These are phyloP conservation scores for Butyriboletus loyo DNA, from an alignment of 768 basidiomycete genomes.

Conservation along the genomic window DNA sequence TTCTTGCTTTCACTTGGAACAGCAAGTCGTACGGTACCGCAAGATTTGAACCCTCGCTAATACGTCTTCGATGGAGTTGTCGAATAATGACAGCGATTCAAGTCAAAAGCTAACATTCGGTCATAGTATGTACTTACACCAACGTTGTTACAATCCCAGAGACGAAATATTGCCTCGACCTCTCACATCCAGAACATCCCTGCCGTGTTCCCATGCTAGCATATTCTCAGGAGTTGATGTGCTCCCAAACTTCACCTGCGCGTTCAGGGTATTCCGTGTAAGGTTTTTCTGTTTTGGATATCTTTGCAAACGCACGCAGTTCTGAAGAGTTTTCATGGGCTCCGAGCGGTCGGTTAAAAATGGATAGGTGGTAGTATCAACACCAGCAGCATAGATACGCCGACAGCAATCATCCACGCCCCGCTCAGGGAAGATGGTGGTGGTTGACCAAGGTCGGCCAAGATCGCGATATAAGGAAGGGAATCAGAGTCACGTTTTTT, in stretches of 20 bases:
- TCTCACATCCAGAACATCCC: not conserved
- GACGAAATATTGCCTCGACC: not conserved
- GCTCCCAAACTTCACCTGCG: no score
- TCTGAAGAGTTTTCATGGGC: not conserved
- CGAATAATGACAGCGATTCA: no score
- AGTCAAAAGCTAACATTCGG: no score
- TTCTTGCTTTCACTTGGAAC: no score
- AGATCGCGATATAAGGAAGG: slow-evolving; percentile 12
- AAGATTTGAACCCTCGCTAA: no score
- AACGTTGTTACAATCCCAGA: not conserved
- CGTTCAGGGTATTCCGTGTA: no score
- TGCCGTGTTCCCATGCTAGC: slow-evolving; percentile 8
- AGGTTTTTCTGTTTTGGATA: not conserved
- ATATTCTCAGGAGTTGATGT: not conserved
- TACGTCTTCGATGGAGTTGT: no score
- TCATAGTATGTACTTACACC: no score
- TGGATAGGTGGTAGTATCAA: slow-evolving; percentile 2
- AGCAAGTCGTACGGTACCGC: no score
- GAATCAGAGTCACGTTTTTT: not conserved
- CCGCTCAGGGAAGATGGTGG: not conserved
- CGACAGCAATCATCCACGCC: slow-evolving; percentile 5
- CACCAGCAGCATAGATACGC: slow-evolving; percentile 9
- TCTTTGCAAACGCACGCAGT: slow-evolving; percentile 1
- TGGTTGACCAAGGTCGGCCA: slow-evolving; percentile 10
- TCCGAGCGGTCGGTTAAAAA: not conserved